Evolutionary conservation across 106 monocot species (phyloP).

Genomic region (Dendrobium nobile): DNA sequence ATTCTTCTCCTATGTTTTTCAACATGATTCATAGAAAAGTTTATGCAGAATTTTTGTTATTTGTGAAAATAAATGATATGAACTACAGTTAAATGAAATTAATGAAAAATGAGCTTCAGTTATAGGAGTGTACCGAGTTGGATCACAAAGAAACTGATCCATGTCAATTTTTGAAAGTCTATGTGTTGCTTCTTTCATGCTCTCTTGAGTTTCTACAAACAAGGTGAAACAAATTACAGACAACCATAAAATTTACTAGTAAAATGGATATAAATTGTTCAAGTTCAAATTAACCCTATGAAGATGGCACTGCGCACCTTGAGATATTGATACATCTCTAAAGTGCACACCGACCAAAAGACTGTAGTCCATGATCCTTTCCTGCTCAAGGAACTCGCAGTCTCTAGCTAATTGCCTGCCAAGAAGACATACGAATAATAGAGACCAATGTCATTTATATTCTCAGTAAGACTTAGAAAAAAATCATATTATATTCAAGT

Average conservation of each 20-base stretch:
- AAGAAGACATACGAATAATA: not conserved
- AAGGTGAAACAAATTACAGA: not conserved
- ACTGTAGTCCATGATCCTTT: conserved; percentile 95
- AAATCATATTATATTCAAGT: not conserved
- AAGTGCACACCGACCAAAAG: conserved; percentile 87
- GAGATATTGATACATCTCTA: not conserved
- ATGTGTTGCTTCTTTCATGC: conserved; percentile 32
- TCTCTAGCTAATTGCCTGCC: conserved; percentile 81
- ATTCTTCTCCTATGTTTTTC: no score
- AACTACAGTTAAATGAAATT: no score
- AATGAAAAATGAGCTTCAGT: no score
- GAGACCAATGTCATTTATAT: not conserved
- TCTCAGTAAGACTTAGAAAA: not conserved
- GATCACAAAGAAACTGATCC: conserved; percentile 55
- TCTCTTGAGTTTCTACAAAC: conserved; percentile 29
- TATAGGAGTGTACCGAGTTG: conserved; percentile 40
- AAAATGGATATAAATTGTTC: not conserved
- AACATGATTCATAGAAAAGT: no score
- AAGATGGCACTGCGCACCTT: not conserved
- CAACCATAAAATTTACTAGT: not conserved
- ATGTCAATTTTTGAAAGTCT: conserved; percentile 53
- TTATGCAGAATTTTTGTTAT: no score
- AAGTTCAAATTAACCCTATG: conserved; percentile 19
- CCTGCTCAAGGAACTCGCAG: conserved; percentile 88
- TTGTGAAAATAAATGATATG: no score